phyloP scores from a whole-genome alignment of 1,284 basidiomycete genomes.

The Moesziomyces aphidis region DNA sequence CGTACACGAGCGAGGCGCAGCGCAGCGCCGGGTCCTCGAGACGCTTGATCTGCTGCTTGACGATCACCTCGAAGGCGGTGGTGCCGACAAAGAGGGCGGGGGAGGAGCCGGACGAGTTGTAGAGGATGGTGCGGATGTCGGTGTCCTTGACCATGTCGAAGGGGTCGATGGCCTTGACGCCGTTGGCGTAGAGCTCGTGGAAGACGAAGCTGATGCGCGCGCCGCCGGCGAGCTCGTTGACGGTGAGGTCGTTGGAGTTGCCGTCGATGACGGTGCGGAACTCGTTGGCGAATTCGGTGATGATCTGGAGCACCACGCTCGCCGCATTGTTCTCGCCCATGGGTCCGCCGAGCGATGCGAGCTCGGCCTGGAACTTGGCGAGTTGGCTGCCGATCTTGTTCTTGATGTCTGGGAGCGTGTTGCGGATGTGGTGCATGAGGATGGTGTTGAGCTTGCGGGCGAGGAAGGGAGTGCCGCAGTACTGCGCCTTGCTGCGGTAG shows the following conservation, averaged over 20 bases:
- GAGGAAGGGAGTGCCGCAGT: conserved; percentile 94
- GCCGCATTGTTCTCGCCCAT: conserved; percentile 90
- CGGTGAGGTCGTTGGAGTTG: conserved; percentile 93
- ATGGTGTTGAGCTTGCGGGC: conserved; percentile 96
- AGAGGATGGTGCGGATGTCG: conserved; percentile 97
- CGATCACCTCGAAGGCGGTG: conserved; percentile 94
- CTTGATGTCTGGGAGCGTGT: conserved; percentile 99
- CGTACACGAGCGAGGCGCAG: conserved; percentile 98
- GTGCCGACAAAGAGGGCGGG: conserved; percentile 97
- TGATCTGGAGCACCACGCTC: conserved; percentile 75
- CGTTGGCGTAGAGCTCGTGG: conserved; percentile 96
- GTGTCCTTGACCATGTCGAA: conserved; percentile 89
- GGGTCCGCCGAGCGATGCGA: conserved; percentile 95
- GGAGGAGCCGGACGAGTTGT: conserved; percentile 96
- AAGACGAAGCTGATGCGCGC: conserved; percentile 99
- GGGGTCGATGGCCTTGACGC: conserved; percentile 88
- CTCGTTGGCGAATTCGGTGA: conserved; percentile 99
- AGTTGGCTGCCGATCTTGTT: conserved; percentile 96
- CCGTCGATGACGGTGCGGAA: conserved; percentile 99
- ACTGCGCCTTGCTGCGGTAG: conserved; percentile 96
- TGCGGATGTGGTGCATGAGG: conserved; percentile 95
- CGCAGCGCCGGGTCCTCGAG: conserved; percentile 91
- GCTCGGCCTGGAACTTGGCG: conserved; percentile 98
- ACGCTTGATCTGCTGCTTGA: conserved; percentile 98
- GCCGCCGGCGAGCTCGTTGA: conserved; percentile 97